Evolutionary conservation across 495 filamentous ascomycete species (phyloP).

Genomic region (Penicillium ochrochloron): DNA sequence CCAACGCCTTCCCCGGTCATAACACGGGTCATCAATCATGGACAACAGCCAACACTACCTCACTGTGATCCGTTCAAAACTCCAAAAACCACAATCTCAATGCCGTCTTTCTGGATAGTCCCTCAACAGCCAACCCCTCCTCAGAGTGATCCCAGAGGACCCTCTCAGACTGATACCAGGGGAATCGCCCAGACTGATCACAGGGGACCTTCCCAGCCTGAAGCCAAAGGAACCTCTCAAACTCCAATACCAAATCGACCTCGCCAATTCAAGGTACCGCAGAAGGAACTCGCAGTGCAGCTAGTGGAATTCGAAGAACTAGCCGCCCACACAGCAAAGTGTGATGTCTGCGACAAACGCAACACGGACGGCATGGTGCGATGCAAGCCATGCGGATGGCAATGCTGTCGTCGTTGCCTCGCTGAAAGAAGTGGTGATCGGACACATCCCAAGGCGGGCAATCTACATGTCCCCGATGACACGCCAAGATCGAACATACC

Average conservation of each 20-base stretch:
- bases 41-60: not conserved
- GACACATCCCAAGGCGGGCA: conserved; percentile 24
- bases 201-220: not conserved
- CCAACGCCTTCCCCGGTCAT: not conserved
- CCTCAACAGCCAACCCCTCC: not conserved
- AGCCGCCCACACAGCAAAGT: conserved; percentile 54
- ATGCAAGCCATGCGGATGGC: conserved; percentile 50
- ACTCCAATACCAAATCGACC: not conserved
- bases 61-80: not conserved
- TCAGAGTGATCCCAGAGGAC: not conserved
- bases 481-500: no score
- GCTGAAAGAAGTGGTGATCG: conserved; percentile 25
- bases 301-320: conserved; percentile 39
- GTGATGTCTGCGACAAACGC: conserved; percentile 51
- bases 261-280: not conserved
- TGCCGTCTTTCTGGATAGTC: not conserved
- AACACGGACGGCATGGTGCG: conserved; percentile 50
- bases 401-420: conserved; percentile 49
- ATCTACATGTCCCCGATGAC: conserved; percentile 20
- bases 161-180: no score
- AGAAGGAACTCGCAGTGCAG: not conserved
- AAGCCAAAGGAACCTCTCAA: not conserved
- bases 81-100: not conserved
- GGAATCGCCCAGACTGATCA: not conserved
- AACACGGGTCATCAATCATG: not conserved